Conservation (phyloP, 257 asterid species). For the Misopates orontium region DNA sequence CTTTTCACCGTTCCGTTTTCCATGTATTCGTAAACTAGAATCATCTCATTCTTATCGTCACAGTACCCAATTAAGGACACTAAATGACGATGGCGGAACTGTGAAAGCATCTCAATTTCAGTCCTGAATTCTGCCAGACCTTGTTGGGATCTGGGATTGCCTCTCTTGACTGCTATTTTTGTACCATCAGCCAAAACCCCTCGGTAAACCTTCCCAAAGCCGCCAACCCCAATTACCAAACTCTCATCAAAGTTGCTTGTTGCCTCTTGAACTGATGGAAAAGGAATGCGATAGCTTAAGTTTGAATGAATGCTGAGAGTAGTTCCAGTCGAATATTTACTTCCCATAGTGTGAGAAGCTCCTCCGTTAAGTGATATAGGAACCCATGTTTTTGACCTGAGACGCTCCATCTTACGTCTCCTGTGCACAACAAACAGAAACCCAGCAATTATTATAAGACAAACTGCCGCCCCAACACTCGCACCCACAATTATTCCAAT, state of each 20-base stretch:
- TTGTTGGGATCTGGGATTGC: constrained; percentile 66
- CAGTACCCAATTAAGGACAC: constrained; percentile 84
- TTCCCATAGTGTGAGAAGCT: constrained; percentile 77
- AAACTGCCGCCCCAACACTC: constrained; percentile 44
- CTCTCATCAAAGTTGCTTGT: constrained; percentile 72
- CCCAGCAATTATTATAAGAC: constrained; percentile 37
- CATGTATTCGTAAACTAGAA: too few species aligned
- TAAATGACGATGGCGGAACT: constrained; percentile 79
- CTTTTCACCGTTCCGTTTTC: constrained; percentile 79
- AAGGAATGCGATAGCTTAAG: constrained; percentile 77
- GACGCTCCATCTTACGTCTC: constrained; percentile 46
- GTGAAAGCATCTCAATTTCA: constrained; percentile 86
- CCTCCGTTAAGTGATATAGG: constrained; percentile 66
- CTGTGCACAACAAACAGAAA: constrained; percentile 36
- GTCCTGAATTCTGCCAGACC: constrained; percentile 59
- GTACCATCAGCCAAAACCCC: constrained; percentile 68
- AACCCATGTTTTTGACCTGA: constrained; percentile 69
- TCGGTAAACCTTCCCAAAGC: constrained; percentile 84
- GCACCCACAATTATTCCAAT: constrained; percentile 68
- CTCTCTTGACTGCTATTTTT: constrained; percentile 76
- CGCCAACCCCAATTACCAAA: constrained; percentile 76
- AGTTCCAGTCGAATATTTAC: constrained; percentile 77
- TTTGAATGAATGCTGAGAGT: constrained; percentile 60
- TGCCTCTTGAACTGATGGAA: constrained; percentile 68
- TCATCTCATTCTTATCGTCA: constrained; percentile 80